phyloP scores from a whole-genome alignment of 2,329 filamentous ascomycete genomes.

The Mycosphaerella sp. region DNA sequence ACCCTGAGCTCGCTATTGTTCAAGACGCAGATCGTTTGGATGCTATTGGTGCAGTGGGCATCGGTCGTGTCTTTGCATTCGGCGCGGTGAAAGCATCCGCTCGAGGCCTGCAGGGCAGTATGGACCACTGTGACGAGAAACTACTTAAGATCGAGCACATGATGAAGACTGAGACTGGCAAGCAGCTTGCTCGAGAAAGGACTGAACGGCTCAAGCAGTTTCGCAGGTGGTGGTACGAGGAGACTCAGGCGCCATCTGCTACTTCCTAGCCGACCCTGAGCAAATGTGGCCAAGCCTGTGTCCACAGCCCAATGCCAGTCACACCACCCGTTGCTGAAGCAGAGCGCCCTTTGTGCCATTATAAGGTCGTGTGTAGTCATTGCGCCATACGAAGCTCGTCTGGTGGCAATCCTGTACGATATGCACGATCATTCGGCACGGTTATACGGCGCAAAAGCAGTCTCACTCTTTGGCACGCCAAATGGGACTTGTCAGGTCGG shows the following conservation, averaged over 20 bases:
- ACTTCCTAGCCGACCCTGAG: neutral
- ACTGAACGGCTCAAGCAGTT: conserved; percentile 47
- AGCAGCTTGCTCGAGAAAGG: conserved; percentile 44
- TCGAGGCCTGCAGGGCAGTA: conserved; percentile 54
- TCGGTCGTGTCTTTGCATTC: conserved; percentile 72
- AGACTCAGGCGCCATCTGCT: conserved; percentile 24
- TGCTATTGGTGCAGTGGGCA: conserved; percentile 78
- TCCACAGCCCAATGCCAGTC: neutral
- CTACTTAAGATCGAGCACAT: conserved; percentile 56
- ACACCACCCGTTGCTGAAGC: neutral
- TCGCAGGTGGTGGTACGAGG: conserved; percentile 51
- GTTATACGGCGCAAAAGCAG: neutral
- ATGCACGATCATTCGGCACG: neutral
- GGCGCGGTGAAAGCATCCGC: conserved; percentile 56
- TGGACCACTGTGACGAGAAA: conserved; percentile 74
- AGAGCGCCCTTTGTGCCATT: neutral
- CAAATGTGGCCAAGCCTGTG: too few species aligned
- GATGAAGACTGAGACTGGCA: conserved; percentile 55
- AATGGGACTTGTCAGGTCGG: neutral
- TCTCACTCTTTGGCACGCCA: neutral
- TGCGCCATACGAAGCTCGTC: neutral
- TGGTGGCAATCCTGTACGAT: neutral
- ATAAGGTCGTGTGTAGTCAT: neutral
- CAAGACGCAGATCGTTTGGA: conserved; percentile 94
- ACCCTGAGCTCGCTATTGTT: conserved; percentile 75